Evolutionary conservation across 1,284 basidiomycete species (phyloP).

Genomic region (Sanghuangporus baumii): DNA sequence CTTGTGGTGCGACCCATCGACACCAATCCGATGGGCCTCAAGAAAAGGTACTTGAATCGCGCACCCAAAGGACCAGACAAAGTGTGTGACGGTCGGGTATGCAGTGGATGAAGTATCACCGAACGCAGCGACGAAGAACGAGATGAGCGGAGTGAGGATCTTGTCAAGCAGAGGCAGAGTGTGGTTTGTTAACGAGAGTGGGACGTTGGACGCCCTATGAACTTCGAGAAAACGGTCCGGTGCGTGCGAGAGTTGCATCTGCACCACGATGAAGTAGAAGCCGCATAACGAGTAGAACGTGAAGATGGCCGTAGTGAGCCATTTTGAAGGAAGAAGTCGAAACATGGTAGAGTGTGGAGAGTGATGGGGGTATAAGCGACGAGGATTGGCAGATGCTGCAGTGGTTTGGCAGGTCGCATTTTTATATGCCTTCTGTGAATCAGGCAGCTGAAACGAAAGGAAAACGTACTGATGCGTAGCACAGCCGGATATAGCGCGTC

Average conservation of each 20-base stretch:
- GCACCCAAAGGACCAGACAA: slow-evolving; percentile 18
- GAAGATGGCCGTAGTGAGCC: slow-evolving; percentile 9
- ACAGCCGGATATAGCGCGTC: not conserved
- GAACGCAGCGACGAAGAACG: slow-evolving; percentile 18
- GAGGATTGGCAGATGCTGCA: not conserved
- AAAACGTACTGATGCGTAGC: not conserved
- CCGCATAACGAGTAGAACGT: slow-evolving; percentile 14
- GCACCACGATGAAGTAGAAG: slow-evolving; percentile 18
- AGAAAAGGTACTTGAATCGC: slow-evolving; percentile 15
- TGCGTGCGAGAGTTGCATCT: slow-evolving; percentile 14
- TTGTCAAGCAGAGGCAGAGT: slow-evolving; percentile 11
- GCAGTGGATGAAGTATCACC: slow-evolving; percentile 13
- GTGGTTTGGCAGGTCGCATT: not conserved
- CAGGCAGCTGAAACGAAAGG: not conserved
- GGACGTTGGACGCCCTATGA: slow-evolving; percentile 15
- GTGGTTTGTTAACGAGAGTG: slow-evolving; percentile 9
- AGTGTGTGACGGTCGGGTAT: slow-evolving; percentile 15
- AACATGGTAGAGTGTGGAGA: not conserved
- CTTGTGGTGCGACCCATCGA: not conserved
- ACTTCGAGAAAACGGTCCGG: slow-evolving; percentile 18
- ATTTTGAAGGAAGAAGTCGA: not conserved
- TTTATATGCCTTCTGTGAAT: not conserved
- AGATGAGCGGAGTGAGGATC: slow-evolving; percentile 16
- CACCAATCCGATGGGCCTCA: slow-evolving; percentile 12
- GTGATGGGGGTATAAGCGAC: not conserved